These are phyloP conservation scores for Scenedesmus sp. DNA, from an alignment of 163 green algal species.

Conservation along the genomic window DNA sequence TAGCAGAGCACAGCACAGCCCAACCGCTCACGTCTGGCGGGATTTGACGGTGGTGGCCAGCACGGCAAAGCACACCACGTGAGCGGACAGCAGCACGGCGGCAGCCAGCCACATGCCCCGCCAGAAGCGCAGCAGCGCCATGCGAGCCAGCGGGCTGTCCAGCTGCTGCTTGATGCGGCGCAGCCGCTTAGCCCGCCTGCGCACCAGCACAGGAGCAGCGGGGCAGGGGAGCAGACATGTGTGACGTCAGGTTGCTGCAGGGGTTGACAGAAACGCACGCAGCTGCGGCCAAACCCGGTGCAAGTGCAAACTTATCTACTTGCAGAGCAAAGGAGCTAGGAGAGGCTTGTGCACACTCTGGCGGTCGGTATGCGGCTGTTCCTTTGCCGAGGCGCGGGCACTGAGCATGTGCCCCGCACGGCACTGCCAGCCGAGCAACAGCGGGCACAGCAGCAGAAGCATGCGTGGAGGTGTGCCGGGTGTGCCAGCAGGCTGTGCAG, in stretches of 20 bases:
- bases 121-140: conserved; percentile 31
- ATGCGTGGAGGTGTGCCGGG: too few relatives aligned
- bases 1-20: not conserved
- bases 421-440: not conserved
- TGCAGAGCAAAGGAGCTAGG: too few relatives aligned
- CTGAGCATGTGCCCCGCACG: too few relatives aligned
- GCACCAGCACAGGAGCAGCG: not conserved
- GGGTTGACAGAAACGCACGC: too few relatives aligned
- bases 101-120: not conserved
- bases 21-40: conserved; percentile 12
- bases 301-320: not conserved
- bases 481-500: too few relatives aligned
- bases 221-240: not conserved
- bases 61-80: conserved; percentile 30
- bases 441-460: not conserved
- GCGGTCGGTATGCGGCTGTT: too few relatives aligned
- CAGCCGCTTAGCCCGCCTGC: conserved; percentile 44
- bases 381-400: too few relatives aligned
- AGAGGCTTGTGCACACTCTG: too few relatives aligned
- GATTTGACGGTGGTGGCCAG: not conserved
- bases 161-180: conserved; percentile 16
- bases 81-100: not conserved
- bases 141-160: not conserved
- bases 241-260: not conserved
- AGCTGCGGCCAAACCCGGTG: not conserved